Evolutionary conservation across 2,329 filamentous ascomycete species (phyloP), one percentile per base, ranked within the genome.

Genomic region (Emericellopsis atlantica): DNA sequence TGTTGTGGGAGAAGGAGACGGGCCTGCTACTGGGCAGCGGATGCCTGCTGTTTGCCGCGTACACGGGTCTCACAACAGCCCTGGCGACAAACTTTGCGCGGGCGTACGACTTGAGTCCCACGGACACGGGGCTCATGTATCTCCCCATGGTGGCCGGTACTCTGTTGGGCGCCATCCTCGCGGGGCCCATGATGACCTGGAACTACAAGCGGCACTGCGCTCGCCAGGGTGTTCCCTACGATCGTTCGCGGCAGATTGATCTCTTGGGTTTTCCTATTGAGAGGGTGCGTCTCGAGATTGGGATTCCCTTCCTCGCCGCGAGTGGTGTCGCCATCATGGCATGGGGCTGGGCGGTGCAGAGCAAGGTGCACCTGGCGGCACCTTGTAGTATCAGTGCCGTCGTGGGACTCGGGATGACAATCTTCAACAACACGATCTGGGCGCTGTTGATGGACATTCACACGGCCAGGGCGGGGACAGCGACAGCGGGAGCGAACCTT

Each of bases 171-270:
- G 67, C 67, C 1, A 47, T 63, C 8, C 50, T 64, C 3, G 61
- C 62, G 3, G 79, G 81, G 1, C 65, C 67, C 2, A 48, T 76
- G 2, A 68, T 84, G 31, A 82, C 86, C 54, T 70, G 70, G 59
- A 85, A 84, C 54, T 88, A 79, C 54, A 66, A 70, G 2, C 72
- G 79, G 6, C 65, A 76, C 40, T 74, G 76, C 1, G 53, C 54
- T 9, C 58, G 55, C 2, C 54, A 72, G 0, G 69, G 70, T 5
- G 55, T 79, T n/a, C 48, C 60, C 0, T 60, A 77, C 40, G 64
- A 63, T 39, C 66, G 62, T 47, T 67, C 63, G 36, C 65, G 67
- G 18, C 65, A 62, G 45, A 18, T 22, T 14, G 32, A 40, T 14
- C 21, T 40, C 4, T 21, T 21, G 9, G 46, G 56, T 0, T 74